Evolutionary conservation across 495 filamentous ascomycete species (phyloP).

Genomic region (Thermochaetoides thermophila): DNA sequence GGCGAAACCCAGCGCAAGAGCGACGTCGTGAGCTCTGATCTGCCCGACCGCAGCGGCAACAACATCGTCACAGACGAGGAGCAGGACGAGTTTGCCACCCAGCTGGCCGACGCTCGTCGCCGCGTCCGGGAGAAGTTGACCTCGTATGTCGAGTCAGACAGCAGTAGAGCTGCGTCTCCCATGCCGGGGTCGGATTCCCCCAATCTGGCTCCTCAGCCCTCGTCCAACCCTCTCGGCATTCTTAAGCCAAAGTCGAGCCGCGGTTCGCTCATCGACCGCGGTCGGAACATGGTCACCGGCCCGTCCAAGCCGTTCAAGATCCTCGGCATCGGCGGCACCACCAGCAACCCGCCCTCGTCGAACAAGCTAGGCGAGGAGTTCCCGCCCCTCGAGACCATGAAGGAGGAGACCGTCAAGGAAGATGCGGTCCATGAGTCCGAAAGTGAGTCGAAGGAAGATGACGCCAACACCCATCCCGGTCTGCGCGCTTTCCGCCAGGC

Average conservation of each 20-base stretch:
- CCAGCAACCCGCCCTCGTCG: constrained; percentile 38
- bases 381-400: constrained; percentile 14
- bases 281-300: constrained; percentile 16
- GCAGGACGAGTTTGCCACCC: constrained; percentile 62
- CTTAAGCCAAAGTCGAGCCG: constrained; percentile 53
- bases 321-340: constrained; percentile 45
- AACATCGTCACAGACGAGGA: constrained; percentile 32
- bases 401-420: constrained; percentile 26
- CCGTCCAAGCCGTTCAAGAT: constrained; percentile 57
- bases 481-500: constrained; percentile 37
- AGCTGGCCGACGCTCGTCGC: constrained; percentile 61
- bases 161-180: constrained; percentile 37
- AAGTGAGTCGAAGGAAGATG: constrained; percentile 14
- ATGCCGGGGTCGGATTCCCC: constrained; percentile 26
- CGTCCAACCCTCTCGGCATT: constrained; percentile 47
- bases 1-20: constrained; percentile 7
- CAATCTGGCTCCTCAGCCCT: constrained; percentile 24
- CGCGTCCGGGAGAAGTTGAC: constrained; percentile 71
- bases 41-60: constrained; percentile 19
- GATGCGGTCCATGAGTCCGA: constrained; percentile 9
- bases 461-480: constrained; percentile 23
- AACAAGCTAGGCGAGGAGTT: constrained; percentile 15
- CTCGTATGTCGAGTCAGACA: constrained; percentile 52
- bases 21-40: constrained; percentile 14
- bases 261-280: constrained; percentile 39